A percentile compares a stretch with the other conserved stretches of the same genome.
Conservation (phyloP, 139 green algal species). For the Eudorina sp. region DNA sequence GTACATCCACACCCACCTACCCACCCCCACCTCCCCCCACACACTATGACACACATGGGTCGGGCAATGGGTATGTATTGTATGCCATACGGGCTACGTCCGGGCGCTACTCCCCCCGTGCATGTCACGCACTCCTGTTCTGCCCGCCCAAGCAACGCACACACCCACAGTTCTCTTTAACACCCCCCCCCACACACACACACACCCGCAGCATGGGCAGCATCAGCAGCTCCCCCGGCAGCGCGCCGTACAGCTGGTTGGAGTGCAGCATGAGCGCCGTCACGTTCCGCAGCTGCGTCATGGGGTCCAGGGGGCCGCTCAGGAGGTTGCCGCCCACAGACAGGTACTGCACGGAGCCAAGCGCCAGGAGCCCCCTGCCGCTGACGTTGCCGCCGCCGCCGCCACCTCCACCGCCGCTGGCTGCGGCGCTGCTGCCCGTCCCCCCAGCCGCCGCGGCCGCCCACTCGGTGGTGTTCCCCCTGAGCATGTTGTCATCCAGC, state of each 20-base stretch:
- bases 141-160: neutral
- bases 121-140: neutral
- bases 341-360: neutral
- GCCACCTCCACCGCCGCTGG: too few relatives aligned
- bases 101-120: neutral
- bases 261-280: neutral
- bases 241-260: constrained; percentile 10
- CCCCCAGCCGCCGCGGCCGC: too few relatives aligned
- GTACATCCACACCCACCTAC: too few relatives aligned
- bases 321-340: neutral
- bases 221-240: constrained; percentile 3
- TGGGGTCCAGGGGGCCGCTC: neutral
- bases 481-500: constrained; percentile 18
- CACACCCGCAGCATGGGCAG: neutral
- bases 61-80: too few relatives aligned
- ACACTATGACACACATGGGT: too few relatives aligned
- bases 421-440: too few relatives aligned
- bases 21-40: too few relatives aligned
- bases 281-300: neutral
- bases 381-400: neutral
- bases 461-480: neutral
- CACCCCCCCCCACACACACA: too few relatives aligned
- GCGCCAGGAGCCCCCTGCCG: neutral
- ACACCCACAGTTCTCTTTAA: too few relatives aligned
- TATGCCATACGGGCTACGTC: too few relatives aligned